These are phyloP conservation scores for Magnaporthiopsis incrustans DNA, from an alignment of 2,329 filamentous ascomycete genomes.

Conservation along the genomic window DNA sequence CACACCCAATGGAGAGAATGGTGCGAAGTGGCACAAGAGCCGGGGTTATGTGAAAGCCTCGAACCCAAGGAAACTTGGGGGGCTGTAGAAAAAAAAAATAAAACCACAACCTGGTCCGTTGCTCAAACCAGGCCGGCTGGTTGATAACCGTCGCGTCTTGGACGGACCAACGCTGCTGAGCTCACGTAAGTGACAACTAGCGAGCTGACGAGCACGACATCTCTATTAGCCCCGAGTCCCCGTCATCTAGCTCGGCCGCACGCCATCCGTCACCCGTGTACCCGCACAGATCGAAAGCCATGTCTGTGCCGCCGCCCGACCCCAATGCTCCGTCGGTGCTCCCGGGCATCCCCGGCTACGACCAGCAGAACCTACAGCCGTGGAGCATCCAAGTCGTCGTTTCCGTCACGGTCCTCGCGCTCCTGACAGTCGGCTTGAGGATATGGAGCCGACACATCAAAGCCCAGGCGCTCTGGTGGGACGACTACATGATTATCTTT, in stretches of 20 bases:
- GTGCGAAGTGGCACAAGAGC: no score
- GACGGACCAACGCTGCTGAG: no score
- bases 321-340: slow-evolving; percentile 1
- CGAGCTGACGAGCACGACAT: background rate
- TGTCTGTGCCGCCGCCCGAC: background rate
- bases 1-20: background rate
- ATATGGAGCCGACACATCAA: slow-evolving; percentile 33
- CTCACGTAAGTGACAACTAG: no score
- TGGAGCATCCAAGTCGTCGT: slow-evolving; percentile 33
- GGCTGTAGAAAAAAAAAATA: background rate
- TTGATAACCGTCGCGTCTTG: no score
- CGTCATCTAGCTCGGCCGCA: background rate
- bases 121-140: no score
- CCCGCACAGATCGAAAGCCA: background rate
- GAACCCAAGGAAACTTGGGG: background rate
- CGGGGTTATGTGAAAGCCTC: no score
- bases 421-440: slow-evolving; percentile 29
- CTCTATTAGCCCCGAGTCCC: background rate
- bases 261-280: background rate
- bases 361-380: slow-evolving; percentile 30
- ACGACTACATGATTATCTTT: slow-evolving; percentile 40
- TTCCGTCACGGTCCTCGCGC: slow-evolving; percentile 32
- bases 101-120: background rate
- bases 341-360: slow-evolving; percentile 23
- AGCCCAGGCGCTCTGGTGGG: slow-evolving; percentile 38